These are phyloP conservation scores for Cruciata laevipes DNA, from an alignment of 257 asterid species.

Conservation along the genomic window DNA sequence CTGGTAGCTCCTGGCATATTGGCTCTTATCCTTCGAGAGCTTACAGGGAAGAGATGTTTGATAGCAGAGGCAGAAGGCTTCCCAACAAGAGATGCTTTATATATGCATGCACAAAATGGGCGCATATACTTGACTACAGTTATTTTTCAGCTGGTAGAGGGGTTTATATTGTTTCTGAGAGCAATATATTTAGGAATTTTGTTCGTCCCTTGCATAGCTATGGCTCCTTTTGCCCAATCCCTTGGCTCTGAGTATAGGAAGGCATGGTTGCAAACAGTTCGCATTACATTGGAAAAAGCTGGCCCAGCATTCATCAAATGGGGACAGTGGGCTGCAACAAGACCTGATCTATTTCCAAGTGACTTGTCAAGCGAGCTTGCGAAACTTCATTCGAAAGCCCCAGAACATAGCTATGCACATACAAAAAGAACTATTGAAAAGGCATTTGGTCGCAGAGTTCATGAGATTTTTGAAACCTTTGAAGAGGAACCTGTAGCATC, in stretches of 20 bases:
- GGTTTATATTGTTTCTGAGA: conserved; percentile 51
- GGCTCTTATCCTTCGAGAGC: conserved; percentile 57
- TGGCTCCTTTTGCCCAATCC: conserved; percentile 77
- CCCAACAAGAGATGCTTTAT: conserved; percentile 41
- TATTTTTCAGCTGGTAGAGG: conserved; percentile 54
- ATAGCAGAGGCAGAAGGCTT: conserved; percentile 54
- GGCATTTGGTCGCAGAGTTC: conserved; percentile 69
- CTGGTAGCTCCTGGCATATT: conserved; percentile 73
- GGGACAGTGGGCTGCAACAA: conserved; percentile 98
- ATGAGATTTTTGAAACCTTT: conserved; percentile 64
- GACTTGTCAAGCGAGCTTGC: conserved; percentile 73
- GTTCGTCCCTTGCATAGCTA: conserved; percentile 66
- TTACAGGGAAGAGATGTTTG: conserved; percentile 37
- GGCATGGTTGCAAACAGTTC: conserved; percentile 59
- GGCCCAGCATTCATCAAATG: conserved; percentile 95
- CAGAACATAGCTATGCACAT: conserved; percentile 67
- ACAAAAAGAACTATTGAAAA: conserved; percentile 63
- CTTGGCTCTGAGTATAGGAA: conserved; percentile 60
- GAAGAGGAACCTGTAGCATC: conserved; percentile 86
- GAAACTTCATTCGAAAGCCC: conserved; percentile 73
- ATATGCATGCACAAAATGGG: conserved; percentile 58
- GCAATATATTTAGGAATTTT: conserved; percentile 53
- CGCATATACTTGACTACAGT: conserved; percentile 42
- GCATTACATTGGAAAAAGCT: conserved; percentile 68
- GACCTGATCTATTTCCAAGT: conserved; percentile 78